Percentiles rank a stretch among this genome's conserved stretches.
These are phyloP conservation scores for Moniliella sp. DNA, from an alignment of 1,284 basidiomycete species.

Conservation along the genomic window DNA sequence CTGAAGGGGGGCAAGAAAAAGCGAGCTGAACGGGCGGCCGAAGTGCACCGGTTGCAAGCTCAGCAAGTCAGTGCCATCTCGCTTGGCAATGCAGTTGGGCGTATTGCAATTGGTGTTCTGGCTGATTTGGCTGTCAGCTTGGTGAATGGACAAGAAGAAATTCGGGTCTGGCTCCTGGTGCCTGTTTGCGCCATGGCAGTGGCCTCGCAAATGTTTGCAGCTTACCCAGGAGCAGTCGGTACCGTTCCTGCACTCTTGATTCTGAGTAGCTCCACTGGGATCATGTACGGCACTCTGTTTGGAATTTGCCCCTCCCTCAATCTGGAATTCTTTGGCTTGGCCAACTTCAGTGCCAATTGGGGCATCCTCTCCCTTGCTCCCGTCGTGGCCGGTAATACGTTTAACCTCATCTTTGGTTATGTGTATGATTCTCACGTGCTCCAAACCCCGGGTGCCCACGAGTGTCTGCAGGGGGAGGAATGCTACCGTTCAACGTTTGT, in stretches of 20 bases:
- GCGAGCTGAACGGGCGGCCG: no score
- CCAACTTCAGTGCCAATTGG: constrained; percentile 66
- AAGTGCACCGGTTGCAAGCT: constrained; percentile 56
- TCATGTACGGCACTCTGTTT: constrained; percentile 58
- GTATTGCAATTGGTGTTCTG: constrained; percentile 48
- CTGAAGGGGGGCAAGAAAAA: no score
- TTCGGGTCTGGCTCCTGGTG: constrained; percentile 16
- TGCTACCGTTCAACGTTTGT: constrained; percentile 25
- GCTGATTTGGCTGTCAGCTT: constrained; percentile 1
- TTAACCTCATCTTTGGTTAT: constrained; percentile 59
- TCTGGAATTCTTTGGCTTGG: constrained; percentile 67
- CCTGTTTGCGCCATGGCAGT: constrained; percentile 17
- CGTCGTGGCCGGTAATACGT: constrained; percentile 57
- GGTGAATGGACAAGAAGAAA: no score
- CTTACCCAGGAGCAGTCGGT: constrained; percentile 36
- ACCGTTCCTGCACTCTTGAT: constrained; percentile 52
- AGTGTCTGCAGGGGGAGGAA: constrained; percentile 21
- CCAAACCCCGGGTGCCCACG: constrained; percentile 3
- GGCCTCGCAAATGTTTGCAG: constrained; percentile 16
- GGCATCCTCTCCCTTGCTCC: constrained; percentile 57
- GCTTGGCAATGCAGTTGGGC: constrained; percentile 58
- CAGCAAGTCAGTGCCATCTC: constrained; percentile 53
- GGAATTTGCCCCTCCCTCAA: constrained; percentile 54
- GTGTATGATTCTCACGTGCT: constrained; percentile 13
- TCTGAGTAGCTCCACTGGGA: constrained; percentile 49